Base-by-base conservation (phyloP, 345 rosid genomes). In the Ailanthus altissimus region DNA sequence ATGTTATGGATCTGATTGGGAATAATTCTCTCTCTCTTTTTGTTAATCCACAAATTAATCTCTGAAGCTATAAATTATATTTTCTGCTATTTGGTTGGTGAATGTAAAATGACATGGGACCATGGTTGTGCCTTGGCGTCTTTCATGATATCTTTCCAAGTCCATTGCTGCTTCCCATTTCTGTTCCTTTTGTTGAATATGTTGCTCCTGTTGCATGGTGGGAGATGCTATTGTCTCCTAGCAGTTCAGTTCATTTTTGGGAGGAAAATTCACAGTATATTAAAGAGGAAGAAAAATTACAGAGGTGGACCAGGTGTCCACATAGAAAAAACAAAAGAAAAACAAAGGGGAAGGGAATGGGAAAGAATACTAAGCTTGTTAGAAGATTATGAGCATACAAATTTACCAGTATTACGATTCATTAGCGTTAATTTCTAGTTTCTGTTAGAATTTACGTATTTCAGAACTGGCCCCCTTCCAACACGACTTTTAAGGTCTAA, bases 201-300 rank as follows among this genome's bases (percentile, higher is more conserved):
- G 1, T 51, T 5, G 47, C 75, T n/a, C 49, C 32, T 57, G 67
- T 16, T 43, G 43, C 20, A 45, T 42, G 21, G 18, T 18, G 16
- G 59, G 76, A 43, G 38, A 25, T 45, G 28, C 43, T 26, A 45
- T 25, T 57, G 67, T 60, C 62, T 60, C 68, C 76, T 26, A 45
- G 5, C 26, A 20, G 26, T 38, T 11, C 11, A 40, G 63, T 71
- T n/a, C 25, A 32, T 32, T 3, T 32, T 32, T 32, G 38, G 3
- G 38, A 32, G 3, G 2, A 32, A 32, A 32, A 1, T 32, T 32
- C 1, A 32, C 3, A 32, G 38, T 32, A 32, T 32, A 32, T 32
- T 32, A 32, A 32, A 32, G 38, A 1, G 38, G 38, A 3, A 32
- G 38, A 32, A 32, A 32, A 32, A 1, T 32, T 32, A 32, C 38